Percentiles rank a stretch among this genome's conserved stretches.
These are phyloP conservation scores for Lenwebbia sp. DNA, from an alignment of 345 rosid species.

Conservation along the genomic window DNA sequence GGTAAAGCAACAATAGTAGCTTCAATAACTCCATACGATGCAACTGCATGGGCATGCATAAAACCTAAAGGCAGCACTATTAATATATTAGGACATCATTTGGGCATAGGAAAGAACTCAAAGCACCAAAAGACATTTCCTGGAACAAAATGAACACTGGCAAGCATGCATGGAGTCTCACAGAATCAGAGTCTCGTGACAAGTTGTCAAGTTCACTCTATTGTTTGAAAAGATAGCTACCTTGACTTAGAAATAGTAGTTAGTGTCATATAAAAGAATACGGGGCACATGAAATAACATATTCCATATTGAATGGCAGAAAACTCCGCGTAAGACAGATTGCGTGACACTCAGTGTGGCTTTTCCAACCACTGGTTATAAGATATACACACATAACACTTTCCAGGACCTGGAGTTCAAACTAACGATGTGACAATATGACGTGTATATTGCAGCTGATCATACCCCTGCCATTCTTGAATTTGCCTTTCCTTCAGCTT, in stretches of 20 bases:
- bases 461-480: slow-evolving; percentile 84
- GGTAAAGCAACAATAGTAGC: background rate
- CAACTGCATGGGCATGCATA: background rate
- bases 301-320: background rate
- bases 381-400: background rate
- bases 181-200: background rate
- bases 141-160: background rate
- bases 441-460: background rate
- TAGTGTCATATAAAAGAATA: background rate
- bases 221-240: background rate
- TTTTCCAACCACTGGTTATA: background rate
- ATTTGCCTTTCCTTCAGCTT: slow-evolving; percentile 75
- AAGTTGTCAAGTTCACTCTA: background rate
- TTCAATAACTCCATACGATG: background rate
- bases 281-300: background rate
- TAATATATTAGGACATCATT: background rate
- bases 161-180: background rate
- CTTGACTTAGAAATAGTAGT: background rate
- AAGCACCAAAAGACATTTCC: background rate
- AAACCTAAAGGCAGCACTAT: background rate
- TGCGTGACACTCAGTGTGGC: background rate
- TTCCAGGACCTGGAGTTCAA: background rate
- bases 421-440: background rate
- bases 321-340: background rate
- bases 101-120: background rate